Conservation (phyloP, 805 yeast genomes). For the Wickerhamomyces kurtzmanii region DNA sequence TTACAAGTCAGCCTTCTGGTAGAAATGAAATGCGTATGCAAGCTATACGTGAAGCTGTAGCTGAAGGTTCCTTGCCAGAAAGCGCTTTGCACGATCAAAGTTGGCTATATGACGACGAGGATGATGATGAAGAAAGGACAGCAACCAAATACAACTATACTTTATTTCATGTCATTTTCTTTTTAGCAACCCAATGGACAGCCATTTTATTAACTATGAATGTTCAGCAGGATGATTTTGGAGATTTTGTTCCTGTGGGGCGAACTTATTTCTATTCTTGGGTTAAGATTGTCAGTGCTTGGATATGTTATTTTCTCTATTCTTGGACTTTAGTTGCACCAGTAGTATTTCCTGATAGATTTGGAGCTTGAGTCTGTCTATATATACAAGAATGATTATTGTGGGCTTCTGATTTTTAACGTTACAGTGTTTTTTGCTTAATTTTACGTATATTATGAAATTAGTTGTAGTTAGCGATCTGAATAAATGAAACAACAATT, state of each 20-base stretch:
- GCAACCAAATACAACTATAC: slow-evolving; percentile 77
- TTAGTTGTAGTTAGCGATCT: not conserved
- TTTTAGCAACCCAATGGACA: slow-evolving; percentile 94
- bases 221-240: slow-evolving; percentile 73
- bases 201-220: slow-evolving; percentile 90
- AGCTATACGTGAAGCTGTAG: slow-evolving; percentile 91
- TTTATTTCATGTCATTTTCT: slow-evolving; percentile 83
- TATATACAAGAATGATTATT: too few species aligned
- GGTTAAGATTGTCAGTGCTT: slow-evolving; percentile 87
- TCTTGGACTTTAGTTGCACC: slow-evolving; percentile 93
- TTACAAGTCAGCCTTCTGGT: slow-evolving; percentile 39
- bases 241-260: slow-evolving; percentile 94
- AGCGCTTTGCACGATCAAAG: slow-evolving; percentile 73
- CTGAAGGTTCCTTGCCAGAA: slow-evolving; percentile 89
- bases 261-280: slow-evolving; percentile 91
- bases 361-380: too few species aligned
- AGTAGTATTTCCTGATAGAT: slow-evolving; percentile 81
- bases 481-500: too few species aligned
- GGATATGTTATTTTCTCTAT: slow-evolving; percentile 82
- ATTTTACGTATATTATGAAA: not conserved
- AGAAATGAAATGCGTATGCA: slow-evolving; percentile 73
- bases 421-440: too few species aligned
- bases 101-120: slow-evolving; percentile 39
- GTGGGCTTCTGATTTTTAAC: too few species aligned
- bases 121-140: slow-evolving; percentile 47